Base-by-base conservation (phyloP, 1,284 basidiomycete species). In the Singerocomus inundabilis region DNA sequence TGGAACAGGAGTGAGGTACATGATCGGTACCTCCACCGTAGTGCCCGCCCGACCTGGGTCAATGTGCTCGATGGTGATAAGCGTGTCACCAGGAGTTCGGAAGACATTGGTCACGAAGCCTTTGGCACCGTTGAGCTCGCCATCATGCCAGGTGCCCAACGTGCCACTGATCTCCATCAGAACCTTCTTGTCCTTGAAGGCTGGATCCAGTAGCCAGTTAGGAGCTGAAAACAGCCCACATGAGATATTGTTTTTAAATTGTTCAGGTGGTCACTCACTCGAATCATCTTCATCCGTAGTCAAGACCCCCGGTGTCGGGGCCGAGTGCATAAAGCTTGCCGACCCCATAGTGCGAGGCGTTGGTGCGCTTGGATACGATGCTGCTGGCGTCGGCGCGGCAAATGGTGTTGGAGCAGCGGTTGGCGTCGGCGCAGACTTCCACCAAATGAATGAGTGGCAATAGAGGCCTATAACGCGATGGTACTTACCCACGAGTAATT, bases 321-420 rank as follows among this genome's bases (percentile, higher is more conserved):
- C 59, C 42, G 70, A 62, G 48, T 63, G 51, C 16, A 51, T 46
- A 38, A 52, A 62, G 33, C 50, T 40, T 32, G 28, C 39, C 4
- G 65, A 58, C 9, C 62, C 62, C 54, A 63, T 66, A 7, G 65
- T 66, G 21, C 57, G 62, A 38, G 72, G 71, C 16, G 75, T 72
- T 6, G 73, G 64, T 24, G 71, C 73, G 29, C 55, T 67, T 12
- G 61, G 38, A 28, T 69, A 69, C 16, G 60, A 49, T 10, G 48
- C 63, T 18, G 53, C 64, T 37, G 69, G 68, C 0, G 70, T 72
- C 30, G 60, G 68, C 36, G 65, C 69, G n/a, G 67, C 57, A 48
- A 63, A 70, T 21, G 81, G 80, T 6, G 84, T 81, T 11, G 80
- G 74, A 0, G 80, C 78, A 28, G 76, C 74, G 29, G 75, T 78